phyloP scores from a whole-genome alignment of 108 stramenopile species.

The Nitzschia inconspicua region DNA sequence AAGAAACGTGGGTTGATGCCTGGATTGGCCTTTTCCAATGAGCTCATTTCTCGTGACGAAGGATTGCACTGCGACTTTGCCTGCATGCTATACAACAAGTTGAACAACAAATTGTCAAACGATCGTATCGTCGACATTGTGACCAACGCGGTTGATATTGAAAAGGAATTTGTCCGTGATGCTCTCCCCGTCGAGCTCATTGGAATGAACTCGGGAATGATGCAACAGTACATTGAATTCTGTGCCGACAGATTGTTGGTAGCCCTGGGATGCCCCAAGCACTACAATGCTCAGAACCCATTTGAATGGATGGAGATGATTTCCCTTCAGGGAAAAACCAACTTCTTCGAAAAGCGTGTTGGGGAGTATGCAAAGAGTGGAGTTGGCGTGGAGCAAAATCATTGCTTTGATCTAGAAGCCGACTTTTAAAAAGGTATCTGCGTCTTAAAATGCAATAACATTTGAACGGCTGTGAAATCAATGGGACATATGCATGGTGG shows the following conservation, averaged over 20 bases:
- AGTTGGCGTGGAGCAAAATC: constrained; percentile 87
- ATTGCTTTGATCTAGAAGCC: constrained; percentile 83
- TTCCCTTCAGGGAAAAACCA: constrained; percentile 95
- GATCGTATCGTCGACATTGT: constrained; percentile 82
- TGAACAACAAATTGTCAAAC: constrained; percentile 74
- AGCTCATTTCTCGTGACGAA: constrained; percentile 91
- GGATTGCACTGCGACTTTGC: constrained; percentile 96
- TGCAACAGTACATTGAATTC: constrained; percentile 92
- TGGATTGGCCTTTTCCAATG: constrained; percentile 89
- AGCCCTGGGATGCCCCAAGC: constrained; percentile 63
- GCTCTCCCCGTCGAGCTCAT: constrained; percentile 88
- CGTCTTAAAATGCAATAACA: too few species aligned
- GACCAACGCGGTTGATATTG: constrained; percentile 82
- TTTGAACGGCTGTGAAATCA: too few species aligned
- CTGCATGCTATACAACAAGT: constrained; percentile 93
- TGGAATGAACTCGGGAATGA: constrained; percentile 88
- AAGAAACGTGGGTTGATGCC: constrained; percentile 93
- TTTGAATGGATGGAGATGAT: constrained; percentile 90
- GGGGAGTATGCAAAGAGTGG: constrained; percentile 97
- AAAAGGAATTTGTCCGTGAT: constrained; percentile 90
- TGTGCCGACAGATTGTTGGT: constrained; percentile 82
- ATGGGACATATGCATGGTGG: too few species aligned
- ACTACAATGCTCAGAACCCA: background rate
- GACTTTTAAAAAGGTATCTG: constrained; percentile 95
- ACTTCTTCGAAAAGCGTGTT: constrained; percentile 99